phyloP scores from a whole-genome alignment of 2,329 filamentous ascomycete genomes.

The Trichoderma simmonsii region DNA sequence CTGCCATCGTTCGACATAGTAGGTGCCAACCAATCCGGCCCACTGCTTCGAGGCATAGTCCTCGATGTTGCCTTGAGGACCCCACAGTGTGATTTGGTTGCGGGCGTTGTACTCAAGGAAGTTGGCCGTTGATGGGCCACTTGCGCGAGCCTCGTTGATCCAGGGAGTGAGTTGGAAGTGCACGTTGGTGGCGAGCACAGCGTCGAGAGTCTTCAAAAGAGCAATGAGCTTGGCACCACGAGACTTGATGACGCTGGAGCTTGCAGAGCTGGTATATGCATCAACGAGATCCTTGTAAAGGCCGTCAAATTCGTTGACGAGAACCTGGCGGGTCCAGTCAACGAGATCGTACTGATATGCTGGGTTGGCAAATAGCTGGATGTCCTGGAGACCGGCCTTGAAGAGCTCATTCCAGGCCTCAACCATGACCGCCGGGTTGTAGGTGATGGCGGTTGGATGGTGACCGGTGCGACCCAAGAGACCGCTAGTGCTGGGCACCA shows the following conservation, averaged over 20 bases:
- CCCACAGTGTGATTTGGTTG: slow-evolving; percentile 52
- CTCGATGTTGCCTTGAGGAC: slow-evolving; percentile 43
- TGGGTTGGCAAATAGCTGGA: slow-evolving; percentile 38
- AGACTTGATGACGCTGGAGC: slow-evolving; percentile 25
- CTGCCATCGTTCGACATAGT: slow-evolving; percentile 46
- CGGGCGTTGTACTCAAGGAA: slow-evolving; percentile 46
- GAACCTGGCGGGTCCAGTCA: slow-evolving; percentile 48
- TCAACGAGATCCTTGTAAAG: slow-evolving; percentile 37
- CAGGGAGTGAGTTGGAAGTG: slow-evolving; percentile 43
- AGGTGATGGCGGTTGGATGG: slow-evolving; percentile 41
- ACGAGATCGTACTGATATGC: slow-evolving; percentile 46
- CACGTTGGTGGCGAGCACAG: slow-evolving; percentile 39
- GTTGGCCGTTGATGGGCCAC: slow-evolving; percentile 25
- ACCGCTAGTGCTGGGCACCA: slow-evolving; percentile 41
- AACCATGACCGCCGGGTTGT: slow-evolving; percentile 38
- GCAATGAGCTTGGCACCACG: slow-evolving; percentile 31
- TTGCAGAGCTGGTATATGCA: slow-evolving; percentile 25
- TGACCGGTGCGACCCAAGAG: slow-evolving; percentile 40
- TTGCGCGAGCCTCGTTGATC: slow-evolving; percentile 38
- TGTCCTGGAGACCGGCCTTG: slow-evolving; percentile 31
- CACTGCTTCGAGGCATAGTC: slow-evolving; percentile 51
- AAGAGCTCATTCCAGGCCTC: slow-evolving; percentile 40
- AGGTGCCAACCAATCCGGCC: slow-evolving; percentile 44
- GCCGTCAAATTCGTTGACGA: slow-evolving; percentile 44
- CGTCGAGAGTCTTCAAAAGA: slow-evolving; percentile 39